Evolutionary conservation across 306 rosid genomes (phyloP).

Genomic region (Calophaca sinica): DNA sequence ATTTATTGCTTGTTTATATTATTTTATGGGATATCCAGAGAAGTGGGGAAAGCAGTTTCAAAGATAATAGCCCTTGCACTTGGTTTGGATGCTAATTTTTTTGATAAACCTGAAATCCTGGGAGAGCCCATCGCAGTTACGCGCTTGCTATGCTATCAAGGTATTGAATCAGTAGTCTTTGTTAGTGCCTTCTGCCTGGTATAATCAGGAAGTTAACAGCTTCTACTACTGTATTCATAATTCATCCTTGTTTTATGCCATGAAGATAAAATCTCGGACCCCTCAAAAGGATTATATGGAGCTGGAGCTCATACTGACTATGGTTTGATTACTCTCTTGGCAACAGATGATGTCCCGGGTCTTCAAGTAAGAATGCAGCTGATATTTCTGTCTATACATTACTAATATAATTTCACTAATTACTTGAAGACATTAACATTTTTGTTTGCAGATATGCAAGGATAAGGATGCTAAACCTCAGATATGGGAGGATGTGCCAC

Average conservation of each 20-base stretch:
- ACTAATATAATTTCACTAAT: background rate
- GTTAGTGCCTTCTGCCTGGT: constrained; percentile 12
- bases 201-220: background rate
- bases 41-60: constrained; percentile 71
- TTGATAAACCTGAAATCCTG: constrained; percentile 73
- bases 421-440: constrained; percentile 3
- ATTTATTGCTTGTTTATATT: constrained; percentile 13
- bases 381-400: background rate
- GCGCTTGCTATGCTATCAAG: constrained; percentile 84
- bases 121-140: constrained; percentile 75
- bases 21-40: constrained; percentile 55
- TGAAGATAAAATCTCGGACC: constrained; percentile 74
- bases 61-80: constrained; percentile 88
- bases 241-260: constrained; percentile 17
- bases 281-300: constrained; percentile 76
- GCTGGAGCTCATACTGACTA: constrained; percentile 96
- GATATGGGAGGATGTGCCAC: constrained; percentile 86
- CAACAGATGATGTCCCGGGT: constrained; percentile 75
- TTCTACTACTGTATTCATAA: constrained; percentile 16
- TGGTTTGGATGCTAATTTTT: constrained; percentile 68
- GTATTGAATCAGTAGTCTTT: constrained; percentile 46
- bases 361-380: constrained; percentile 71
- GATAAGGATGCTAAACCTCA: constrained; percentile 86
- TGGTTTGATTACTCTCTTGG: constrained; percentile 77
- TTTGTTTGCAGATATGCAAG: constrained; percentile 76